A percentile compares a stretch with the other conserved stretches of the same genome.
Evolutionary conservation across 768 basidiomycete genomes (phyloP).

Genomic region (Podaxis sp.): DNA sequence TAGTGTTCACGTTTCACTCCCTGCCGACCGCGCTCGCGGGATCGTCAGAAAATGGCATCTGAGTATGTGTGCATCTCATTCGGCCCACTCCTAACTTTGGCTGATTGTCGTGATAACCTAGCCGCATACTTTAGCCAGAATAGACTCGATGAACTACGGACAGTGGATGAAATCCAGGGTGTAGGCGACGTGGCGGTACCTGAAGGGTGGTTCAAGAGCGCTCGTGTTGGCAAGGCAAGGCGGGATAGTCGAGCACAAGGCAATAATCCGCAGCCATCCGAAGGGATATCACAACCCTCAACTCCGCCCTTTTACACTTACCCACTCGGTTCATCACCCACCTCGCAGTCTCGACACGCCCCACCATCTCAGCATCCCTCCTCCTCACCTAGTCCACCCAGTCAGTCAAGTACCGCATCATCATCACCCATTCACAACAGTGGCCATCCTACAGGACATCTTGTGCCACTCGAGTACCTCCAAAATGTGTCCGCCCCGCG

Average conservation of each 20-base stretch:
- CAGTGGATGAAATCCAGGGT: slow-evolving; percentile 68
- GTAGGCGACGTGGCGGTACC: slow-evolving; percentile 69
- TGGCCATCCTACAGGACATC: slow-evolving; percentile 29
- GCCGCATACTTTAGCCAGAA: slow-evolving; percentile 86
- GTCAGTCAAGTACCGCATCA: slow-evolving; percentile 37
- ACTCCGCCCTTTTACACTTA: slow-evolving; percentile 23
- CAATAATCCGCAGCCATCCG: slow-evolving; percentile 31
- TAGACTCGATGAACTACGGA: slow-evolving; percentile 67
- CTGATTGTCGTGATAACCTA: slow-evolving; percentile 31
- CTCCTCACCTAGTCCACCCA: slow-evolving; percentile 30
- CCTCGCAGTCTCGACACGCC: slow-evolving; percentile 25
- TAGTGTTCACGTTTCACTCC: slow-evolving; percentile 71
- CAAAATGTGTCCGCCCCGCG: slow-evolving; percentile 52
- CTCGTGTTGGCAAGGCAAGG: slow-evolving; percentile 65
- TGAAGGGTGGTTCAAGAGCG: slow-evolving; percentile 78
- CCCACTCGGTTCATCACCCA: slow-evolving; percentile 16
- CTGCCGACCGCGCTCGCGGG: slow-evolving; percentile 49
- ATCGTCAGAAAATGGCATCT: slow-evolving; percentile 80
- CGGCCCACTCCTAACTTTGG: slow-evolving; percentile 21
- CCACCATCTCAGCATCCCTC: slow-evolving; percentile 26
- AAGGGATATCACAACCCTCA: slow-evolving; percentile 25
- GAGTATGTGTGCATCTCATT: slow-evolving; percentile 46
- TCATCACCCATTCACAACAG: slow-evolving; percentile 40
- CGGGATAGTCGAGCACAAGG: slow-evolving; percentile 47
- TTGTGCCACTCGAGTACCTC: slow-evolving; percentile 67